Evolutionary conservation across 2,329 filamentous ascomycete genomes (phyloP).

Genomic region (Zelopaecilomyces penicillatus): DNA sequence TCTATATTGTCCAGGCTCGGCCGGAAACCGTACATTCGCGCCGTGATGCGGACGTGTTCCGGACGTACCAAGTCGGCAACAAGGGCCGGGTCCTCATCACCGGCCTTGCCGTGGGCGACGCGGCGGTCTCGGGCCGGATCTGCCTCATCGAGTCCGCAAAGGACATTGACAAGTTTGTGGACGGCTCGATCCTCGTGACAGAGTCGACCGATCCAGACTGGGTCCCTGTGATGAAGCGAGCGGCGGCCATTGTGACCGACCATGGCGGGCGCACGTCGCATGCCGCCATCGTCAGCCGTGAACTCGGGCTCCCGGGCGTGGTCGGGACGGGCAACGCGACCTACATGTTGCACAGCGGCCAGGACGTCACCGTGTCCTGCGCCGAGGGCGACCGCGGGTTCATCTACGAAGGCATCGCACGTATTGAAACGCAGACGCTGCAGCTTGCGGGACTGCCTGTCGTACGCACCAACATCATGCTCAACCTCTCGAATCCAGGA

Average conservation of each 20-base stretch:
- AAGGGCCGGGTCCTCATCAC: slow-evolving; percentile 20
- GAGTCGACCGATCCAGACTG: slow-evolving; percentile 29
- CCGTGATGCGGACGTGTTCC: slow-evolving; percentile 19
- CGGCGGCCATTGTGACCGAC: slow-evolving; percentile 28
- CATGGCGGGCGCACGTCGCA: slow-evolving; percentile 29
- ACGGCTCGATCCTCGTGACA: slow-evolving; percentile 27
- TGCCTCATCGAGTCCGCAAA: slow-evolving; percentile 23
- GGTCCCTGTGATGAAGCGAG: slow-evolving; percentile 30
- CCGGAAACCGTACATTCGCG: slow-evolving; percentile 30
- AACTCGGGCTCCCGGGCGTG: slow-evolving; percentile 28
- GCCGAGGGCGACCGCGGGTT: slow-evolving; percentile 29
- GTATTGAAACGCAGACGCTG: slow-evolving; percentile 23
- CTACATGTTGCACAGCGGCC: slow-evolving; percentile 26
- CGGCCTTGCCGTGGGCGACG: slow-evolving; percentile 25
- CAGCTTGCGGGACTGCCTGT: slow-evolving; percentile 18
- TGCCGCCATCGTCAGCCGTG: slow-evolving; percentile 32
- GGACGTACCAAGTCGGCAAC: slow-evolving; percentile 23
- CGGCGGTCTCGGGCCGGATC: slow-evolving; percentile 23
- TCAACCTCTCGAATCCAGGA: slow-evolving; percentile 29
- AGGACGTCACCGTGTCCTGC: slow-evolving; percentile 30
- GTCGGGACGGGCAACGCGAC: slow-evolving; percentile 28
- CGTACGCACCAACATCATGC: slow-evolving; percentile 25
- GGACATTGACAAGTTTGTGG: slow-evolving; percentile 24
- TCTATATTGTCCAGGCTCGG: slow-evolving; percentile 29
- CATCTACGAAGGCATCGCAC: slow-evolving; percentile 26